phyloP scores from a whole-genome alignment of 2,329 filamentous ascomycete genomes.

The Cercospora sp. region DNA sequence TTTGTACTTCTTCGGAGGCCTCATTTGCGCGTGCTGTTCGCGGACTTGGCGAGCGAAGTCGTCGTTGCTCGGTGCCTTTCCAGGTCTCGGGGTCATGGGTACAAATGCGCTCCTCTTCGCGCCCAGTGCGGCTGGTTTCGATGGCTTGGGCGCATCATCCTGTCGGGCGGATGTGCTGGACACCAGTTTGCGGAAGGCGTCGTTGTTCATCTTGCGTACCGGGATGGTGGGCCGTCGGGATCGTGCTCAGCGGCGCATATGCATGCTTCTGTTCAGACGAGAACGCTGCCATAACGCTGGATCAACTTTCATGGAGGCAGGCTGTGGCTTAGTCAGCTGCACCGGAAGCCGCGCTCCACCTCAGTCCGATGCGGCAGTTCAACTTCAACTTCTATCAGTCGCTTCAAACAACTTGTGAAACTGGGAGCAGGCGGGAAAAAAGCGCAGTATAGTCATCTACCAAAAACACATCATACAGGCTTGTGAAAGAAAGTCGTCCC shows the following conservation, averaged over 20 bases:
- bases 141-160: conserved; percentile 37
- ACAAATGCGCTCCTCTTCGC: conserved; percentile 53
- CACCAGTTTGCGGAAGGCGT: conserved; percentile 84
- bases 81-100: conserved; percentile 86
- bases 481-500: neutral
- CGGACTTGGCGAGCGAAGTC: conserved; percentile 85
- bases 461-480: neutral
- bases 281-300: neutral
- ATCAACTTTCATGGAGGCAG: neutral
- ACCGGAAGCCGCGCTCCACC: neutral
- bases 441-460: neutral
- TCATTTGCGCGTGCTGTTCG: conserved; percentile 61
- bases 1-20: conserved; percentile 67
- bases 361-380: neutral
- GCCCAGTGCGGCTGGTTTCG: conserved; percentile 41
- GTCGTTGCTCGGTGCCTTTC: conserved; percentile 54
- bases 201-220: conserved; percentile 75
- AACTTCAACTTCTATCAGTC: neutral
- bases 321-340: neutral
- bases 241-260: neutral
- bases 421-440: neutral
- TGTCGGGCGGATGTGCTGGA: conserved; percentile 52
- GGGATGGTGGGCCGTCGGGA: neutral
- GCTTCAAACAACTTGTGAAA: neutral
- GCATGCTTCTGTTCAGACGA: neutral